Evolutionary conservation across 2,329 filamentous ascomycete species (phyloP).

Genomic region (Phaeosphaeriaceae sp.): DNA sequence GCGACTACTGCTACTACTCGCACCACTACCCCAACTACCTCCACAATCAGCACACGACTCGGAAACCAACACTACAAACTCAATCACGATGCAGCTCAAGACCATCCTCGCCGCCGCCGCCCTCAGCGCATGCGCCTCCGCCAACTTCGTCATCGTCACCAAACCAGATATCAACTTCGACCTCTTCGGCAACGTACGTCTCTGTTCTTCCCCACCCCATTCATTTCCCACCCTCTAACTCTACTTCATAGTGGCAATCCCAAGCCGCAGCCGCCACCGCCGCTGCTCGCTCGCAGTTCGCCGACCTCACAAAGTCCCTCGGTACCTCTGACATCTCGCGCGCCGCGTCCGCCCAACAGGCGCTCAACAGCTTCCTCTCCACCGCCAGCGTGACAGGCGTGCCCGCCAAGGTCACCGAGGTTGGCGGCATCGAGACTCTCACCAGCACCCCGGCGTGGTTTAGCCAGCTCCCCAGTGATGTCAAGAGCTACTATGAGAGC

Average conservation of each 20-base stretch:
- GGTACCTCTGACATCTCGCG: slow-evolving; percentile 15
- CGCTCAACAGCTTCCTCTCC: slow-evolving; percentile 28
- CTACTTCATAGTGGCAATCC: slow-evolving; percentile 15
- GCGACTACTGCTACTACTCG: too few relatives aligned
- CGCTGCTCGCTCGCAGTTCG: slow-evolving; percentile 19
- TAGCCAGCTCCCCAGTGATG: slow-evolving; percentile 29
- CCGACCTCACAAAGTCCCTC: slow-evolving; percentile 19
- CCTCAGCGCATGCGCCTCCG: slow-evolving; percentile 22
- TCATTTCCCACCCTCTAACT: slow-evolving; percentile 1
- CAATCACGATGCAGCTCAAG: slow-evolving; percentile 26
- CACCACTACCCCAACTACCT: background rate
- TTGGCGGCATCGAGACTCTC: slow-evolving; percentile 21
- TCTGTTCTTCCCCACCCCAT: background rate
- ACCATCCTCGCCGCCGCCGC: slow-evolving; percentile 24
- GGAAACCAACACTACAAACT: background rate
- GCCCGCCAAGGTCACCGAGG: slow-evolving; percentile 21
- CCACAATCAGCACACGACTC: background rate
- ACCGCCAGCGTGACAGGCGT: slow-evolving; percentile 25
- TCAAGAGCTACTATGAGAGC: slow-evolving; percentile 33
- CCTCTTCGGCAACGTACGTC: slow-evolving; percentile 23
- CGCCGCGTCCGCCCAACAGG: slow-evolving; percentile 24
- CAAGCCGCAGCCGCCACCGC: slow-evolving; percentile 22
- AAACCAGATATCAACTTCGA: slow-evolving; percentile 20
- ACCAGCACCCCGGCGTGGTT: slow-evolving; percentile 30
- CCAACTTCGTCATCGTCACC: slow-evolving; percentile 33